phyloP scores from a whole-genome alignment of 257 asterid genomes.

The Fraxinus excelsior region DNA sequence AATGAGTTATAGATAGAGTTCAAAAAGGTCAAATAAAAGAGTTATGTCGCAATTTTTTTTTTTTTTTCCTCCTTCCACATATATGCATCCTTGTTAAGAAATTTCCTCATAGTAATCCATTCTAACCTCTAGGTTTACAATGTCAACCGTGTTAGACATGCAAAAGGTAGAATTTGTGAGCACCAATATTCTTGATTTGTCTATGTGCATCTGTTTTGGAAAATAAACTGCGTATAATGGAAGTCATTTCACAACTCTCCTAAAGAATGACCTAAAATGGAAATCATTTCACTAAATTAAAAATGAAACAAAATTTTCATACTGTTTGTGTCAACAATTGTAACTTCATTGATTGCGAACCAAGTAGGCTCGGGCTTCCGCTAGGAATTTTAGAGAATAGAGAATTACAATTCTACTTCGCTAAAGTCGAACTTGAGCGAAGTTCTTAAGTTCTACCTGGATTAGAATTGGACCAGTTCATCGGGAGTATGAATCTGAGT shows the following conservation, averaged over 20 bases:
- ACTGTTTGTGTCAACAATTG: too few relatives aligned
- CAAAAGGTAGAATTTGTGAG: background rate
- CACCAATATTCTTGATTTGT: background rate
- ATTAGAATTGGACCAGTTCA: background rate
- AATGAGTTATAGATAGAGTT: too few relatives aligned
- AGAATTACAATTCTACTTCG: background rate
- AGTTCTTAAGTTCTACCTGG: background rate
- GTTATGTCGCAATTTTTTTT: background rate
- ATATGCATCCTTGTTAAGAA: constrained; percentile 7
- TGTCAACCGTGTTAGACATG: background rate
- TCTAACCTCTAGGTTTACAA: background rate
- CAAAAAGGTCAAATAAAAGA: too few relatives aligned
- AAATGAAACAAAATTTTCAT: too few relatives aligned
- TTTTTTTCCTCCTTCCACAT: constrained; percentile 32
- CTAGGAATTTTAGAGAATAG: too few relatives aligned
- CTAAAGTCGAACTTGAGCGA: background rate
- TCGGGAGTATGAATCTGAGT: too few relatives aligned
- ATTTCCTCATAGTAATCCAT: background rate
- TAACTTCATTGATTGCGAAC: too few relatives aligned
- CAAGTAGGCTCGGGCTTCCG: too few relatives aligned
- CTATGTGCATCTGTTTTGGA: background rate
- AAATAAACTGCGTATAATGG: background rate
- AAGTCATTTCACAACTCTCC: background rate
- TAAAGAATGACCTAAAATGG: background rate
- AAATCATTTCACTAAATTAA: background rate